phyloP scores from a whole-genome alignment of 2,329 filamentous ascomycete genomes.

The Phaeosphaeriaceae sp. region DNA sequence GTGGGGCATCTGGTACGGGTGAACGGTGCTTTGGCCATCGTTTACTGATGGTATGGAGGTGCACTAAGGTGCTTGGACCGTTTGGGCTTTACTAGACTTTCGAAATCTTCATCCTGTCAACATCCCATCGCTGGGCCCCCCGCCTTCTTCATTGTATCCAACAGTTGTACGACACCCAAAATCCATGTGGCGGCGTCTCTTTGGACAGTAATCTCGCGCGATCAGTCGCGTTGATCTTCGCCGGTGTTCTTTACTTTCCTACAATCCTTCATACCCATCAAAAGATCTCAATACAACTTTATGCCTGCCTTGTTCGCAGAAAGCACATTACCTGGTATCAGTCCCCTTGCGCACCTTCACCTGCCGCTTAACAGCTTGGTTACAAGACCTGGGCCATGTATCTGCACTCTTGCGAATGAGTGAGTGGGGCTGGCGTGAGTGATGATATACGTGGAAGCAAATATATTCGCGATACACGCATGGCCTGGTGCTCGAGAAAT shows the following conservation, averaged over 20 bases:
- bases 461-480: too few species aligned
- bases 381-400: too few species aligned
- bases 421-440: too few species aligned
- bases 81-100: conserved; percentile 46
- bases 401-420: too few species aligned
- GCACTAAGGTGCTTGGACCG: conserved; percentile 40
- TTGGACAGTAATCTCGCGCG: conserved; percentile 2
- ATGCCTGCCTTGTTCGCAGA: conserved; percentile 13
- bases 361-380: too few species aligned
- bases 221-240: conserved; percentile 1
- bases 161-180: conserved; percentile 21
- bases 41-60: conserved; percentile 39
- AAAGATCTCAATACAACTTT: conserved; percentile 25
- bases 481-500: not conserved
- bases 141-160: conserved; percentile 9
- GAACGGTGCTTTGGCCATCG: conserved; percentile 39
- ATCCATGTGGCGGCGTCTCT: conserved; percentile 20
- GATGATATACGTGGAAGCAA: too few species aligned
- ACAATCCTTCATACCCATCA: conserved; percentile 20
- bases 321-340: not conserved
- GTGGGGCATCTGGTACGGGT: conserved; percentile 43
- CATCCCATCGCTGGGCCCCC: conserved; percentile 16
- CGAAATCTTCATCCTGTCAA: conserved; percentile 47
- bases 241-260: conserved; percentile 19
- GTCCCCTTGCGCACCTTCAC: not conserved